Conservation (phyloP, 2,329 filamentous ascomycete species). For the Trichoderma breve region DNA sequence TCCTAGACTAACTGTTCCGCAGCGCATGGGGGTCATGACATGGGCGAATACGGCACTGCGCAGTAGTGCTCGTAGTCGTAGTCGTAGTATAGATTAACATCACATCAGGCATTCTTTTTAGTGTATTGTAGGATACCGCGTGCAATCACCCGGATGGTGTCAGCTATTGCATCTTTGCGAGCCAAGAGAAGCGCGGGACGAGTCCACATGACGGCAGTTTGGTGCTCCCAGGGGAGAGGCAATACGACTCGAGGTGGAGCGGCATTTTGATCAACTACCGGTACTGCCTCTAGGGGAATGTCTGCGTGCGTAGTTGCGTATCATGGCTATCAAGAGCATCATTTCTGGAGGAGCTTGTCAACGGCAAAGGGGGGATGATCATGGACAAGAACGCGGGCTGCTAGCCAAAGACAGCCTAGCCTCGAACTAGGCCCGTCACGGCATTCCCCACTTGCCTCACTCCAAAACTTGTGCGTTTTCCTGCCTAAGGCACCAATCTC, state of each 20-base stretch:
- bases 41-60: background rate
- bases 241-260: slow-evolving; percentile 11
- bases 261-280: slow-evolving; percentile 4
- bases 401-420: background rate
- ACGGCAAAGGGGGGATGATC: slow-evolving; percentile 4
- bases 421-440: background rate
- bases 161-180: background rate
- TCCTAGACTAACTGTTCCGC: background rate
- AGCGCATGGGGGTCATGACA: background rate
- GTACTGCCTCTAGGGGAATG: background rate
- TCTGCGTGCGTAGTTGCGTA: background rate
- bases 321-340: background rate
- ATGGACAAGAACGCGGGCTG: slow-evolving; percentile 1
- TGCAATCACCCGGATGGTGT: background rate
- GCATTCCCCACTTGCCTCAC: background rate
- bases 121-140: background rate
- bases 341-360: slow-evolving; percentile 6
- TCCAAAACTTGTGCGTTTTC: background rate
- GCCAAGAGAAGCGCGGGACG: slow-evolving; percentile 1
- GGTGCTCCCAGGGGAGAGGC: background rate
- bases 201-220: slow-evolving; percentile 19
- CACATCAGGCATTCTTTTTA: background rate
- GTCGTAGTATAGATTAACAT: background rate
- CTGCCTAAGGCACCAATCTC: slow-evolving; percentile 17
- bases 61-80: background rate